Evolutionary conservation across 2,329 filamentous ascomycete species (phyloP).

Genomic region (Paraphoma chrysanthemicola): DNA sequence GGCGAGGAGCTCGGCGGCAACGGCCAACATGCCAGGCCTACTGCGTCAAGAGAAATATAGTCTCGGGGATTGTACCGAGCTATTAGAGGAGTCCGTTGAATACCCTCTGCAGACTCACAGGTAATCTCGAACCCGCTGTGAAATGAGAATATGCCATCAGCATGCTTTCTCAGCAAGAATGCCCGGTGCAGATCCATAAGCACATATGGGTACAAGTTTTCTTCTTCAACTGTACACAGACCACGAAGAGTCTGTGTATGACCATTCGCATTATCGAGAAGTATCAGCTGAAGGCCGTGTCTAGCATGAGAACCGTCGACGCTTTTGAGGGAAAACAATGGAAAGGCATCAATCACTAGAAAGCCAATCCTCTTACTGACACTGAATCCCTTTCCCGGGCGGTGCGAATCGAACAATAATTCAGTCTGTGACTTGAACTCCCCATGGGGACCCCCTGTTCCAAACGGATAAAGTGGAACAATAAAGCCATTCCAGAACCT

Average conservation of each 20-base stretch:
- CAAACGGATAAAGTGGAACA: no score
- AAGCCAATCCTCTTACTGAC: not conserved
- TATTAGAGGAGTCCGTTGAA: not conserved
- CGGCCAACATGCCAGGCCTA: no score
- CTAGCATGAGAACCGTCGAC: no score
- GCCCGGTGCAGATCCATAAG: not conserved
- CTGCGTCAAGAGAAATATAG: no score
- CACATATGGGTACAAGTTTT: not conserved
- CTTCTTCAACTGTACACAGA: not conserved
- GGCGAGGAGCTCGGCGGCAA: no score
- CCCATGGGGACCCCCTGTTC: not conserved
- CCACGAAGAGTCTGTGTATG: not conserved
- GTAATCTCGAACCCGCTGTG: not conserved
- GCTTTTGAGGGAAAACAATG: not conserved
- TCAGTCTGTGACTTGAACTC: not conserved
- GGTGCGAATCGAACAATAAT: not conserved
- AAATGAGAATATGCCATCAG: not conserved
- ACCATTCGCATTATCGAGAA: not conserved
- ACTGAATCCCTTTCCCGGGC: not conserved
- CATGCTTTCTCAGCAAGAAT: not conserved
- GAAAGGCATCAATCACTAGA: not conserved
- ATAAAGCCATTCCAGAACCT: no score
- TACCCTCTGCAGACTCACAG: not conserved
- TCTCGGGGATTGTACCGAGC: not conserved
- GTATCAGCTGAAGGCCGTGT: no score